Evolutionary conservation across 495 filamentous ascomycete species (phyloP).

Genomic region (Bryoglossum gracile): DNA sequence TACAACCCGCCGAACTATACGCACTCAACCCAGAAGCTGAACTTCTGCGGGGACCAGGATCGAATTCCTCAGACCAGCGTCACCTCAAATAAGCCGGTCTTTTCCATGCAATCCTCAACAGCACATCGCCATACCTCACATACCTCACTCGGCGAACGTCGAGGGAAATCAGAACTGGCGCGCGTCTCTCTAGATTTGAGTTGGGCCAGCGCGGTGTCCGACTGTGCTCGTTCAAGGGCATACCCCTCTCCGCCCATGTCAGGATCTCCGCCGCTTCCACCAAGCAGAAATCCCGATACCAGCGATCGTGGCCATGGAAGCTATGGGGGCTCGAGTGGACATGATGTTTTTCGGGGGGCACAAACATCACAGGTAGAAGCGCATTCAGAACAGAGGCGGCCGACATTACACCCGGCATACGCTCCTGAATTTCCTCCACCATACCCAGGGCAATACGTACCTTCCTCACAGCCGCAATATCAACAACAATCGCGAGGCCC

Average conservation of each 20-base stretch:
- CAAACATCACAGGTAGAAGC: conserved; percentile 25
- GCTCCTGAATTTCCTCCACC: no score
- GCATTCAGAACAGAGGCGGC: conserved; percentile 13
- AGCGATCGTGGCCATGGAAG: conserved; percentile 48
- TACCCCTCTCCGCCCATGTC: conserved; percentile 82
- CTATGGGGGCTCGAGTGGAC: conserved; percentile 29
- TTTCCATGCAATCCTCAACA: conserved; percentile 41
- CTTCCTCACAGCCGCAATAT: conserved; percentile 11
- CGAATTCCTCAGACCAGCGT: conserved; percentile 15
- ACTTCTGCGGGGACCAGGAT: conserved; percentile 3
- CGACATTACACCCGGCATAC: conserved; percentile 10
- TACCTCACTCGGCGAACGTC: conserved; percentile 51
- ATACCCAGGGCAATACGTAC: conserved; percentile 15
- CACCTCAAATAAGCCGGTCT: conserved; percentile 12
- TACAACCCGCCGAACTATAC: neutral
- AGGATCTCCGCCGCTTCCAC: conserved; percentile 64
- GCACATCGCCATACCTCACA: conserved; percentile 36
- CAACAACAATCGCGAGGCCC: conserved; percentile 20
- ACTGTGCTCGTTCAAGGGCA: conserved; percentile 55
- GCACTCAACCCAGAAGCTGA: conserved; percentile 2
- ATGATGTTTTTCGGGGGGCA: conserved; percentile 30
- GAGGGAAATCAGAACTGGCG: conserved; percentile 55
- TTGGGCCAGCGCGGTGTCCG: conserved; percentile 60
- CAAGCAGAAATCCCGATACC: conserved; percentile 53
- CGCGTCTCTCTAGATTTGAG: conserved; percentile 63